Evolutionary conservation across 306 rosid species (phyloP), one percentile per base, ranked within the genome.

Genomic region (Casuarina glauca): DNA sequence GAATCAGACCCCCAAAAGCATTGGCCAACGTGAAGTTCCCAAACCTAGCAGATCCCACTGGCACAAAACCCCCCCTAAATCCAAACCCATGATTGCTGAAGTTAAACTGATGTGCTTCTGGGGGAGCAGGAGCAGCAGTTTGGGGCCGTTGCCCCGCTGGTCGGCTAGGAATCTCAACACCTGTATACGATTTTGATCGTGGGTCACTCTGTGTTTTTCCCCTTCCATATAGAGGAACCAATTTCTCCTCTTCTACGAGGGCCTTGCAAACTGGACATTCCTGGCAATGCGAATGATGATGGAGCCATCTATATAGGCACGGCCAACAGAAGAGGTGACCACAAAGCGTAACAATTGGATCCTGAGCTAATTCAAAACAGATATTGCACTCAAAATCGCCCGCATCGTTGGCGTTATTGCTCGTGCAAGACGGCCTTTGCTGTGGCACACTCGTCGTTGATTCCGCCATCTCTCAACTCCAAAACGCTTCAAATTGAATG

Each of bases 211-310:
- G 93, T 9, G 77, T 50, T 79, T 93, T 95, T 9, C 97, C 97
- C 80, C 98, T 90, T 39, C 98, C 97, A 78, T 95, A 95, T 38
- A 95, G 95, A 2, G 98, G 98, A 67, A 92, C 95, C 88, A 95
- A 78, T 74, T 91, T 95, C 36, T 89, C 91, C 55, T 92, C 95
- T 57, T 88, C 84, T 16, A 95, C 58, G 11, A 92, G 86, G 50
- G 97, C 97, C 86, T 95, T 95, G 74, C 97, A 95, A 76, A 95
- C 97, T 1, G 98, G 98, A 80, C 98, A 95, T 76, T 92, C 97
- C 68, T 95, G 97, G 38, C 84, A 91, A 72, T 92, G 93, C 1
- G 98, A 95, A 82, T 95, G 98, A 80, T 91, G 91, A 38, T 89
- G 97, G 36, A 95, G 92, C 98, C 98, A 93, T 73, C 86, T 80